Evolutionary conservation across 2,329 filamentous ascomycete species (phyloP).

Genomic region (Fusarium tanahbumbuense): DNA sequence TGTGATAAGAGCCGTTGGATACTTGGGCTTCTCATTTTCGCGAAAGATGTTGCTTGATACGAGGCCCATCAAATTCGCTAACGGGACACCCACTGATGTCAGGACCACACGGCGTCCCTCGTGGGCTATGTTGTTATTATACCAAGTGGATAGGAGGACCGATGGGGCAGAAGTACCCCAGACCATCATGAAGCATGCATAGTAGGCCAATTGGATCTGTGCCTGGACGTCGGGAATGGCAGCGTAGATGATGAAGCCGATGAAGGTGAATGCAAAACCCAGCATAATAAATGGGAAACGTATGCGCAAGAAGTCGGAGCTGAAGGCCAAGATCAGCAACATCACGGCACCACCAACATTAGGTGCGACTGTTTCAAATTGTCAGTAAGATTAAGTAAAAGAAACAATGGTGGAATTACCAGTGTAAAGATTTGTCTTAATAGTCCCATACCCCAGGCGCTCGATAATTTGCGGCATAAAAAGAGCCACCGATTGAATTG

Average conservation of each 20-base stretch:
- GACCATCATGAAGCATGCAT: conserved; percentile 24
- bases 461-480: conserved; percentile 26
- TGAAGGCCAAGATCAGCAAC: conserved; percentile 15
- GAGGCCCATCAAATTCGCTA: conserved; percentile 58
- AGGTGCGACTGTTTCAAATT: background rate
- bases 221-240: conserved; percentile 17
- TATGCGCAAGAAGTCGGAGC: conserved; percentile 12
- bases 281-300: conserved; percentile 19
- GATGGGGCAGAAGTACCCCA: conserved; percentile 18
- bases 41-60: conserved; percentile 77
- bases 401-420: background rate
- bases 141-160: conserved; percentile 11
- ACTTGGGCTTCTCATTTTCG: conserved; percentile 71
- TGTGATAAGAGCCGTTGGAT: conserved; percentile 72
- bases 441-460: conserved; percentile 2
- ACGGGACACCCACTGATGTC: background rate
- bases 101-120: background rate
- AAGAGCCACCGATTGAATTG: conserved; percentile 9
- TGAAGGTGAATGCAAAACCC: conserved; percentile 1
- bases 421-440: conserved; percentile 20
- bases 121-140: background rate
- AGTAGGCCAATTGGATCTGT: conserved; percentile 9
- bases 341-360: conserved; percentile 19
- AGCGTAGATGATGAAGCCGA: conserved; percentile 19
- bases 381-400: background rate